Conservation (phyloP, 2,329 filamentous ascomycete genomes). For the Myriangium duriaei region DNA sequence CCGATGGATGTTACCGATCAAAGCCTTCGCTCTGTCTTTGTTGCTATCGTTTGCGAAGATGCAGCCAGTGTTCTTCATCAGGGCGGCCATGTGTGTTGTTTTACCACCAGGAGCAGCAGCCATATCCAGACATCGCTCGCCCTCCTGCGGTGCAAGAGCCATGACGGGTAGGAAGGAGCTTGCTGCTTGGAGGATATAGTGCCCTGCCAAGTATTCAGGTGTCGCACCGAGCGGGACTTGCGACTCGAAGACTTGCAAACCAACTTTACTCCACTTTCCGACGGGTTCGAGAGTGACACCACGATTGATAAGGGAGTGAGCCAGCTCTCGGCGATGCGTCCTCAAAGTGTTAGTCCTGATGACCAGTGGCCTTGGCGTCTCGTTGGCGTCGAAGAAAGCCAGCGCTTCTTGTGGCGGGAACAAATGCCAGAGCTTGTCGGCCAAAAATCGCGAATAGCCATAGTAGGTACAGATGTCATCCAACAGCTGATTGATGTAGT, state of each 20-base stretch:
- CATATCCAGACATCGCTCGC: constrained; percentile 88
- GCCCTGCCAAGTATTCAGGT: constrained; percentile 90
- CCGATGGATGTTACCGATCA: constrained; percentile 96
- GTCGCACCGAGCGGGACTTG: constrained; percentile 82
- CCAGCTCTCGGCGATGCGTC: constrained; percentile 63
- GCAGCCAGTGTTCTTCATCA: constrained; percentile 95
- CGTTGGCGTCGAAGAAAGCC: constrained; percentile 98
- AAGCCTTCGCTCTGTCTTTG: constrained; percentile 84
- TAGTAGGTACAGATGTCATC: constrained; percentile 95
- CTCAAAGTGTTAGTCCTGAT: constrained; percentile 94
- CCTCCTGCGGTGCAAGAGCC: constrained; percentile 86
- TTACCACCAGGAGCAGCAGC: constrained; percentile 92
- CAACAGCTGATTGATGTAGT: constrained; percentile 76
- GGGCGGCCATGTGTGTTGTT: constrained; percentile 86
- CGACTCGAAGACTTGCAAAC: constrained; percentile 89
- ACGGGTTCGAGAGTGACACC: constrained; percentile 93
- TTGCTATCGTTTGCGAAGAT: constrained; percentile 96
- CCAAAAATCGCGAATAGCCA: constrained; percentile 87
- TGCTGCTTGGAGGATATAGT: constrained; percentile 95
- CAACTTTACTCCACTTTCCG: constrained; percentile 97
- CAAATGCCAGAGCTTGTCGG: constrained; percentile 85
- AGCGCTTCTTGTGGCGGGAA: constrained; percentile 91
- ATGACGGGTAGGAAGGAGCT: constrained; percentile 96
- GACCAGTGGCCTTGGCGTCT: constrained; percentile 82
- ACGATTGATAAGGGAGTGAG: constrained; percentile 86